These are phyloP conservation scores for Aspergillus proliferans DNA, from an alignment of 2,329 filamentous ascomycete genomes.

Conservation along the genomic window DNA sequence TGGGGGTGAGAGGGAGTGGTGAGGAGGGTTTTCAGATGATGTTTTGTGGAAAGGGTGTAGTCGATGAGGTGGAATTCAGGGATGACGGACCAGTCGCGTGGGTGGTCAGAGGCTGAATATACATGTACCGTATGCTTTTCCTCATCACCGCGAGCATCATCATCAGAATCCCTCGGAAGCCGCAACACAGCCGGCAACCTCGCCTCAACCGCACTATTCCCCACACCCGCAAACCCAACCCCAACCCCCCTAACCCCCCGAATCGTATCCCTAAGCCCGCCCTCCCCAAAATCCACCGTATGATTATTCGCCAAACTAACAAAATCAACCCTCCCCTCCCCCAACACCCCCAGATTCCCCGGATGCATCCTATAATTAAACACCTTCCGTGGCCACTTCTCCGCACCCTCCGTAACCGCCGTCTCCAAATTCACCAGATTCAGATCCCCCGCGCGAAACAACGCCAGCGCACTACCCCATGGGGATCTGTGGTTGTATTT, in stretches of 20 bases:
- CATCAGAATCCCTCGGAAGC: constrained; percentile 10
- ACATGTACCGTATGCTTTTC: constrained; percentile 21
- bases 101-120: constrained; percentile 34
- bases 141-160: background rate
- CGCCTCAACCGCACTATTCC: constrained; percentile 24
- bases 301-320: constrained; percentile 37
- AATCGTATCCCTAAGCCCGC: constrained; percentile 31
- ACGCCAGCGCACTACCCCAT: constrained; percentile 30
- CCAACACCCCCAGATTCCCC: constrained; percentile 27
- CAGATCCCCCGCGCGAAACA: constrained; percentile 28
- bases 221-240: constrained; percentile 27
- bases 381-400: constrained; percentile 32
- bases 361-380: constrained; percentile 40
- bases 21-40: constrained; percentile 17
- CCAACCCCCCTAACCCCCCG: constrained; percentile 19
- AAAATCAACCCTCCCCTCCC: constrained; percentile 27
- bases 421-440: constrained; percentile 39
- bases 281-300: constrained; percentile 30
- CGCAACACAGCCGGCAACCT: constrained; percentile 22
- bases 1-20: constrained; percentile 1
- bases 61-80: constrained; percentile 33
- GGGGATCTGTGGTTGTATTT: constrained; percentile 23
- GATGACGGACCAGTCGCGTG: constrained; percentile 25
- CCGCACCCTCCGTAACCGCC: constrained; percentile 24
- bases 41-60: constrained; percentile 20